phyloP scores from a whole-genome alignment of 768 basidiomycete species.

The Arthromyces matolae region DNA sequence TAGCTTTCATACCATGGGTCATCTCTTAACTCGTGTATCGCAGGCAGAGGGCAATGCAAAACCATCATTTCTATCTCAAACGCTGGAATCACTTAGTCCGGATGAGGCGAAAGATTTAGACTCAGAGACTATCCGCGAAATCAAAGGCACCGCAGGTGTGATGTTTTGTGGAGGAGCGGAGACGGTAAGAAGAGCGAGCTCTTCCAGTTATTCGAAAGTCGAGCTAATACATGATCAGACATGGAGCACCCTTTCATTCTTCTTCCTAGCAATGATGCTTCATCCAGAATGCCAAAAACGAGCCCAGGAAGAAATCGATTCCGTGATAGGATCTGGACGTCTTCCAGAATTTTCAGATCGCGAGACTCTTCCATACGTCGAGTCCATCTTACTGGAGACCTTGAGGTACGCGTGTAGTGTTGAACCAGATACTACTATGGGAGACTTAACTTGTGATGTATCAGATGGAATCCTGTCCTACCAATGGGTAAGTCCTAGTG shows the following conservation, averaged over 20 bases:
- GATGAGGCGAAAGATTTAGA: slow-evolving; percentile 4
- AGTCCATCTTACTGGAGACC: slow-evolving; percentile 28
- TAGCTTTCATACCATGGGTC: neutral
- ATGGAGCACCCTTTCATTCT: slow-evolving; percentile 23
- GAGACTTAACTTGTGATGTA: neutral
- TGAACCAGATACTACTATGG: neutral
- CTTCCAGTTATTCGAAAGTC: neutral
- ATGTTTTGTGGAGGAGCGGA: slow-evolving; percentile 29
- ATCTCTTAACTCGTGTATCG: neutral
- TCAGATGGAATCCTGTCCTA: slow-evolving; percentile 18
- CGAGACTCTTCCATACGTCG: slow-evolving; percentile 31
- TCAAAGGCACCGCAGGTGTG: slow-evolving; percentile 15
- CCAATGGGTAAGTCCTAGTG: slow-evolving; percentile 21
- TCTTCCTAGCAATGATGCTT: slow-evolving; percentile 37
- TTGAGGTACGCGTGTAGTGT: slow-evolving; percentile 3
- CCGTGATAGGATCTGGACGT: slow-evolving; percentile 29
- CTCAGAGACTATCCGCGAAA: slow-evolving; percentile 9
- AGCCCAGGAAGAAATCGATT: slow-evolving; percentile 39
- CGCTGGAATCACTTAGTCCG: slow-evolving; percentile 11
- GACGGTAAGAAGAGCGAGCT: slow-evolving; percentile 26
- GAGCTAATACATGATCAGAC: slow-evolving; percentile 16
- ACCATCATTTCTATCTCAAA: slow-evolving; percentile 19
- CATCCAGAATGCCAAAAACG: slow-evolving; percentile 31
- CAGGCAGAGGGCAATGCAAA: slow-evolving; percentile 20
- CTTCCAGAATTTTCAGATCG: slow-evolving; percentile 32